Base-by-base conservation (phyloP, 2,329 filamentous ascomycete species). In the Diaporthe sp. region DNA sequence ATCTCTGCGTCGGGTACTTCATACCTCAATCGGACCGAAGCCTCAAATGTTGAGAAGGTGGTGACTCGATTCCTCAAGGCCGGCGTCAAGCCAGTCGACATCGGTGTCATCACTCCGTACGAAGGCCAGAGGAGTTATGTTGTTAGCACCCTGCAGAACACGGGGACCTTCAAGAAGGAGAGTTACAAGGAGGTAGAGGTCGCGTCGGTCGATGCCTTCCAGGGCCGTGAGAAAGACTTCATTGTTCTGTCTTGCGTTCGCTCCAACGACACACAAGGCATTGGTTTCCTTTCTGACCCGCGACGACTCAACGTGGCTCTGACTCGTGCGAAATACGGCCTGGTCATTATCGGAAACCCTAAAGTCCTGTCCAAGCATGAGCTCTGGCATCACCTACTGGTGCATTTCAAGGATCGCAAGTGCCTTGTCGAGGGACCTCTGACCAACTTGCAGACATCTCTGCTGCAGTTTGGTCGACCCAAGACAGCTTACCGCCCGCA, bases 31-130 rank as follows among this genome's bases (percentile, higher is more conserved):
- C 94, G 97, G 63, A 98, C 97, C 1, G 97, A 99, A 84, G 96
- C 97, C 5, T 94, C 95, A 63, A 98, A 98, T 79, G 97, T 99
- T 44, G 97, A 99, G 86, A 99, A 99, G 89, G 96, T 98, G 76
- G 95, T 99, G 57, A 98, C 96, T 13, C 94, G 97, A 68, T 99
- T 99, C 86, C 98, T 99, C 91, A 98, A 98, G 85, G 97, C 97
- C 34, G 96, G 96, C 65, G 97, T 99, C n/a, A 94, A 96, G 82
- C 96, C 97, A 7, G 89, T 90, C 68, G 95, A 96, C 79, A 98
- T 99, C 82, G 97, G 97, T 87, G 97, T 99, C 81, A 98, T 99
- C 82, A 99, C 97, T 22, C 97, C 97, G 73, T 99, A 99, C 84
- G 97, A 99, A 86, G 97, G 97, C 75, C 97, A 99, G 86, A 94